These are phyloP conservation scores for Thelonectria rubi DNA, from an alignment of 2,329 filamentous ascomycete genomes.

Conservation along the genomic window DNA sequence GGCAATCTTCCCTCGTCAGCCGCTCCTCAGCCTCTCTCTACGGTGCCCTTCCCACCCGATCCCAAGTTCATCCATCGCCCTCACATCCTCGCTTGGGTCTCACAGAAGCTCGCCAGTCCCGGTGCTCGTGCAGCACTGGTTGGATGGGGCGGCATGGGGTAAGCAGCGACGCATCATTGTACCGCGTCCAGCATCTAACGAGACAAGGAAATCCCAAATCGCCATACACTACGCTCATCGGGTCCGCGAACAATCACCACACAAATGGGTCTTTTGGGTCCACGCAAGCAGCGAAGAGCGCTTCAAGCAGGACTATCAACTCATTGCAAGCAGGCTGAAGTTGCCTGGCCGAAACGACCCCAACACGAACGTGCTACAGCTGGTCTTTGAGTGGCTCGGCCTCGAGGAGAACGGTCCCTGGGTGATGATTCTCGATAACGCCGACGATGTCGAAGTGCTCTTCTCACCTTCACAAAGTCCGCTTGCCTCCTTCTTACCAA, in stretches of 20 bases:
- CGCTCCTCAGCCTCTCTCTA: slow-evolving; percentile 1
- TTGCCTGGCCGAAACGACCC: slow-evolving; percentile 10
- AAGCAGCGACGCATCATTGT: background rate
- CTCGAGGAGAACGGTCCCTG: slow-evolving; percentile 6
- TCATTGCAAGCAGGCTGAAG: slow-evolving; percentile 11
- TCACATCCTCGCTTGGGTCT: background rate
- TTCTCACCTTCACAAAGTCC: background rate
- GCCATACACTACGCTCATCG: slow-evolving; percentile 21
- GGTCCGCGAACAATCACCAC: background rate
- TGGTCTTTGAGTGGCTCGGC: slow-evolving; percentile 13
- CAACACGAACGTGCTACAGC: background rate
- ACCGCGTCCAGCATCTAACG: background rate
- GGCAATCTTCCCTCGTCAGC: background rate
- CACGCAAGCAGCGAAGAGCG: slow-evolving; percentile 11
- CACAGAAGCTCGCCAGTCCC: background rate
- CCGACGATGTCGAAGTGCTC: slow-evolving; percentile 6
- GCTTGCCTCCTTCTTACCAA: background rate
- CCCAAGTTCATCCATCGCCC: slow-evolving; percentile 1
- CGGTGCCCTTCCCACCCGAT: slow-evolving; percentile 3
- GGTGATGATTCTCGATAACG: slow-evolving; percentile 14
- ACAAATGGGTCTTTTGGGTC: slow-evolving; percentile 20
- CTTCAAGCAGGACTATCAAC: slow-evolving; percentile 13
- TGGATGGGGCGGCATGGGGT: slow-evolving; percentile 12
- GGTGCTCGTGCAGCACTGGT: slow-evolving; percentile 1
- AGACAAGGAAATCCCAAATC: slow-evolving; percentile 21